These are phyloP conservation scores for Rubia peregrina DNA, from an alignment of 305 asterid genomes.

Conservation along the genomic window DNA sequence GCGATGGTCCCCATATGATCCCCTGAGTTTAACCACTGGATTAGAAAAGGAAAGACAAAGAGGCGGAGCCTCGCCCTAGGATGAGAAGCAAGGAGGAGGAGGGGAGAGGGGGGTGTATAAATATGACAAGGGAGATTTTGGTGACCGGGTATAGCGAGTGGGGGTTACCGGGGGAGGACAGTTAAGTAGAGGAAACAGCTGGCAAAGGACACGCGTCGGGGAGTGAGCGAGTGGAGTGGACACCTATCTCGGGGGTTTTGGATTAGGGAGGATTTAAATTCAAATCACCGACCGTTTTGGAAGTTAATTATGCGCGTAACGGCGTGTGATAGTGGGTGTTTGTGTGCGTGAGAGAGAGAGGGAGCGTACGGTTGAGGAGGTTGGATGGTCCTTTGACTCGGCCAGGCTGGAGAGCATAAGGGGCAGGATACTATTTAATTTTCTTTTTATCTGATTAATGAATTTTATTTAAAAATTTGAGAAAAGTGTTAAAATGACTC, in stretches of 20 bases:
- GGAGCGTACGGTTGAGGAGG: conserved; percentile 17
- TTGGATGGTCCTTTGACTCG: conserved; percentile 35
- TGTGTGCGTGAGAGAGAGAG: background rate
- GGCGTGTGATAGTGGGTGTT: conserved; percentile 5
- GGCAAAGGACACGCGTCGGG: conserved; percentile 50
- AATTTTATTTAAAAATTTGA: no score
- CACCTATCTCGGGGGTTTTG: conserved; percentile 30
- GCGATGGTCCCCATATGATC: conserved; percentile 22
- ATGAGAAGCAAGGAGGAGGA: conserved; percentile 17
- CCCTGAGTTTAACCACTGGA: background rate
- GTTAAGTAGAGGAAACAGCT: conserved; percentile 50
- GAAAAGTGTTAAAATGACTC: no score
- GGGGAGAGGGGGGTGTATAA: conserved; percentile 17
- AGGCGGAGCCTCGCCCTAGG: conserved; percentile 57
- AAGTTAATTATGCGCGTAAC: conserved; percentile 39
- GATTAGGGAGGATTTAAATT: conserved; percentile 19
- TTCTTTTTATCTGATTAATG: background rate
- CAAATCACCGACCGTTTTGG: conserved; percentile 76
- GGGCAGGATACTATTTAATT: conserved; percentile 12
- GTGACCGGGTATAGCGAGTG: conserved; percentile 42
- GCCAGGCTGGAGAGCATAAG: conserved; percentile 57
- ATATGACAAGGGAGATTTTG: conserved; percentile 32
- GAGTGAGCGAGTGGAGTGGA: conserved; percentile 15
- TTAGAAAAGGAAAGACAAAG: no score
- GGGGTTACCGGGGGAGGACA: conserved; percentile 35